Percentiles rank a stretch among this genome's conserved stretches.
phyloP scores from a whole-genome alignment of 2,329 filamentous ascomycete genomes.

The Pseudogymnoascus sp. region DNA sequence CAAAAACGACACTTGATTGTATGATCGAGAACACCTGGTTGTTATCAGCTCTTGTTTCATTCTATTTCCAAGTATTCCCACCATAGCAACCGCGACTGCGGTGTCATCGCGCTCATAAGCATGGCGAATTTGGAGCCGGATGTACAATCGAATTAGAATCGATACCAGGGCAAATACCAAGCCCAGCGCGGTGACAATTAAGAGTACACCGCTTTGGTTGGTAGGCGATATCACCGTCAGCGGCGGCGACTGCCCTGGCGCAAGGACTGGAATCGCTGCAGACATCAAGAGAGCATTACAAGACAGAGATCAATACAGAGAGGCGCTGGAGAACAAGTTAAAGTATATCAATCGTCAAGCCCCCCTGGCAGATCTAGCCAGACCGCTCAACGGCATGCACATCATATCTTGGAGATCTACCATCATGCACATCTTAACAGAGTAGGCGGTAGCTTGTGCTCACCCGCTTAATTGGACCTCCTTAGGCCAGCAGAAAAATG shows the following conservation, averaged over 20 bases:
- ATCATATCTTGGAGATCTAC: neutral
- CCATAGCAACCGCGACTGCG: slow-evolving; percentile 28
- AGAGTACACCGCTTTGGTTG: slow-evolving; percentile 35
- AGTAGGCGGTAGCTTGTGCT: neutral
- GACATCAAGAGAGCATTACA: neutral
- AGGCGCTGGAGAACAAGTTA: neutral
- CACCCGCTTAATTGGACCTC: neutral
- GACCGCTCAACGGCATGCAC: neutral
- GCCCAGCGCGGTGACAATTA: slow-evolving; percentile 33
- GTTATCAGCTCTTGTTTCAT: slow-evolving; percentile 16
- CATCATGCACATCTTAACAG: neutral
- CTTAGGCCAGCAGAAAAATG: neutral
- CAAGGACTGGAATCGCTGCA: neutral
- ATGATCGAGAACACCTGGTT: slow-evolving; percentile 29
- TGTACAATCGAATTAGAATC: slow-evolving; percentile 33
- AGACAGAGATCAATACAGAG: neutral
- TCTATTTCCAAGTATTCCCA: slow-evolving; percentile 15
- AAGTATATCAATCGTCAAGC: slow-evolving; percentile 5
- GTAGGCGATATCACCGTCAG: slow-evolving; percentile 30
- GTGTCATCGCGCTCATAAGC: slow-evolving; percentile 30
- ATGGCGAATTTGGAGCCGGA: slow-evolving; percentile 29
- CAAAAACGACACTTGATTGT: slow-evolving; percentile 33
- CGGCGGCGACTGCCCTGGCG: slow-evolving; percentile 24
- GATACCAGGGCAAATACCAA: slow-evolving; percentile 34
- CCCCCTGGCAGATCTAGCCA: neutral